A percentile compares a stretch with the other conserved stretches of the same genome.
phyloP scores from a whole-genome alignment of 2,329 filamentous ascomycete genomes.

The Arthrinium phaeospermum region DNA sequence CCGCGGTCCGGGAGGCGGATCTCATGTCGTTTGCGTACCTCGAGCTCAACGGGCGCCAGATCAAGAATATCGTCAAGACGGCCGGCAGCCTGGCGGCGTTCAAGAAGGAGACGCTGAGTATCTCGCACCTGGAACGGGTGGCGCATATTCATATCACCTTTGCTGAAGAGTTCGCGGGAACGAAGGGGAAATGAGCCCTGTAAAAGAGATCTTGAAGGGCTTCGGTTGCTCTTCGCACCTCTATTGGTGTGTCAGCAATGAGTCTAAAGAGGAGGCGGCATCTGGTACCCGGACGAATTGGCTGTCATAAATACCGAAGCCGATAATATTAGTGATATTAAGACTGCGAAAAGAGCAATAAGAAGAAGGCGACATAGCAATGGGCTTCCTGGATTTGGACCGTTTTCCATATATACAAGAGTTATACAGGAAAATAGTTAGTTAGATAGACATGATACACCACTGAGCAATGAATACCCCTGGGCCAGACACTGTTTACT shows the following conservation, averaged over 20 bases:
- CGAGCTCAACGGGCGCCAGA: slow-evolving; percentile 39
- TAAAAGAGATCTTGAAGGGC: neutral
- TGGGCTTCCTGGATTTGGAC: neutral
- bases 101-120: slow-evolving; percentile 35
- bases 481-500: neutral
- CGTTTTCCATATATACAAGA: neutral
- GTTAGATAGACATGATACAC: neutral
- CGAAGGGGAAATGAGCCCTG: neutral
- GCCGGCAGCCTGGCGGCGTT: slow-evolving; percentile 39
- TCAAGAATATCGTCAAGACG: slow-evolving; percentile 39
- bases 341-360: too few relatives aligned
- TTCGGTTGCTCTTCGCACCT: too few relatives aligned
- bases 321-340: too few relatives aligned
- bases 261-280: too few relatives aligned
- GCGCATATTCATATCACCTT: slow-evolving; percentile 39
- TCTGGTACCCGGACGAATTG: too few relatives aligned
- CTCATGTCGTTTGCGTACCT: slow-evolving; percentile 29
- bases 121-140: slow-evolving; percentile 36
- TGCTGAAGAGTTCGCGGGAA: slow-evolving; percentile 2
- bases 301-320: too few relatives aligned
- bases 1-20: slow-evolving; percentile 27
- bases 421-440: neutral
- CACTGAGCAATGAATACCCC: neutral
- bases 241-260: too few relatives aligned
- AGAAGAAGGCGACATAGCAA: neutral